Evolutionary conservation across 441 rosid species (phyloP).

Genomic region (Erodium moschatum): DNA sequence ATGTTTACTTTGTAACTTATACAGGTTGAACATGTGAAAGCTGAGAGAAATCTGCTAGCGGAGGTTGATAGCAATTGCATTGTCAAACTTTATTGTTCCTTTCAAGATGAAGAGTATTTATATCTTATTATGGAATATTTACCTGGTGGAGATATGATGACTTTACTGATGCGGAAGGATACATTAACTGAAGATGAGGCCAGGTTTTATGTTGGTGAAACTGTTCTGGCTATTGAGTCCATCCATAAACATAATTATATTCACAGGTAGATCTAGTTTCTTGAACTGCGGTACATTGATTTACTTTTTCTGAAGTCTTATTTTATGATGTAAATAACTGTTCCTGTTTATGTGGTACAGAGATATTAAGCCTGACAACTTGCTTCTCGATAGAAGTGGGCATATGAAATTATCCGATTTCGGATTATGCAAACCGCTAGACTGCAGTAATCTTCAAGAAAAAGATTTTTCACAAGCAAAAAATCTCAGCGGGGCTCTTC

Average conservation of each 20-base stretch:
- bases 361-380: constrained; percentile 27
- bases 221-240: constrained; percentile 27
- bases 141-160: too few relatives aligned
- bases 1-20: not conserved
- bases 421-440: constrained; percentile 25
- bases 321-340: not conserved
- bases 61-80: constrained; percentile 19
- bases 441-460: constrained; percentile 23
- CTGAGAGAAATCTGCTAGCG: constrained; percentile 22
- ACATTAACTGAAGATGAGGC: constrained; percentile 24
- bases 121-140: constrained; percentile 18
- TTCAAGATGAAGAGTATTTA: constrained; percentile 23
- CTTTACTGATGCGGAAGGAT: constrained; percentile 26
- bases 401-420: constrained; percentile 28
- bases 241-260: constrained; percentile 28
- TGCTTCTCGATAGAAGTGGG: constrained; percentile 22
- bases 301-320: not conserved
- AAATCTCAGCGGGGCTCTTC: constrained; percentile 3
- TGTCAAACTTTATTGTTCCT: constrained; percentile 27
- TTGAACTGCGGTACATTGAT: not conserved
- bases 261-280: constrained; percentile 16
- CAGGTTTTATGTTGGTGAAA: constrained; percentile 24
- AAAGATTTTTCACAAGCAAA: constrained; percentile 17
- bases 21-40: constrained; percentile 25
- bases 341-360: constrained; percentile 7